Evolutionary conservation across 306 rosid species (phyloP), one percentile per base, ranked within the genome.

Genomic region (Acmispon strigosus): DNA sequence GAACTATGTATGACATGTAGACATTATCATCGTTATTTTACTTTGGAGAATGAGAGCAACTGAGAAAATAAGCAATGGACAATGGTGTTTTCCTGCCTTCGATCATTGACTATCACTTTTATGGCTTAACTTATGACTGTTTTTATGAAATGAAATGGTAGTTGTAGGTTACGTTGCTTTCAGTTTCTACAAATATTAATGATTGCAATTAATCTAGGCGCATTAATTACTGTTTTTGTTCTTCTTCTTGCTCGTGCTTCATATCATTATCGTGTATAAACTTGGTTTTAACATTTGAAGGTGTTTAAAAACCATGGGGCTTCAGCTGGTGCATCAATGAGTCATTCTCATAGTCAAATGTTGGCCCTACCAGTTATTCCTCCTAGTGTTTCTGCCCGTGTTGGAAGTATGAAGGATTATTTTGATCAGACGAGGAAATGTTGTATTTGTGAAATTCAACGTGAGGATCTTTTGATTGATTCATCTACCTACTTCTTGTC

Each of bases 301-400:
- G 87, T 92, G 57, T 92, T 89, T 39, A 89, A 92, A 82, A 92
- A 92, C 70, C 91, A 92, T 6, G 96, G 92, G 22, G 91, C 87
- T n/a, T 87, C 90, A 17, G 92, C 97, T 43, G 96, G 97, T 74
- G 96, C 94, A 62, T 86, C 97, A 18, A 77, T 84, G 92, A 86
- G 78, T 52, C 97, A 89, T 69, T 92, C 96, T 69, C 97, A 92
- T 66, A 87, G 97, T 77, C 96, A 92, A 81, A 86, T 92, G 15
- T 45, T 92, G 74, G 93, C 88, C 42, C 86, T 92, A 60, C 97
- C 97, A 5, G 56, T 92, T 55, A 68, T 87, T 78, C 97, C 96
- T 37, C 82, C 91, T 8, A 74, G 63, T 62, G 90, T 89, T 75
- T 80, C 96, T 53, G 48, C 81, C 7, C 94, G 94, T 34, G 62